These are phyloP conservation scores for Tetragonia tetragonoides DNA, from an alignment of 148 eudicot genomes.

Conservation along the genomic window DNA sequence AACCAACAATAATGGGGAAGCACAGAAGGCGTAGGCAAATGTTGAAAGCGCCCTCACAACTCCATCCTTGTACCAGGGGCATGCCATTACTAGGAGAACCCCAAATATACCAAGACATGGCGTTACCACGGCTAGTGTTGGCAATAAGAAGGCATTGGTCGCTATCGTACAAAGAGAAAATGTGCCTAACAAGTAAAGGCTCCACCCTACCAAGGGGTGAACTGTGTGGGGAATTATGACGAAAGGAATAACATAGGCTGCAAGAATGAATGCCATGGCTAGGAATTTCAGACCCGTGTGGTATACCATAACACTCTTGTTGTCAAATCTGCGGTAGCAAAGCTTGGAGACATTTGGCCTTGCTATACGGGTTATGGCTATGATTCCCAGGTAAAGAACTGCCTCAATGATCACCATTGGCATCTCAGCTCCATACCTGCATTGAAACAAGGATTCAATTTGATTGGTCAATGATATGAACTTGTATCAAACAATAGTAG, in stretches of 20 bases:
- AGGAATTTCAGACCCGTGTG: conserved; percentile 53
- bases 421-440: conserved; percentile 78
- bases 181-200: conserved; percentile 67
- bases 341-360: conserved; percentile 76
- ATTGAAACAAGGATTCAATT: background rate
- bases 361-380: conserved; percentile 66
- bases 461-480: background rate
- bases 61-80: conserved; percentile 76
- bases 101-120: conserved; percentile 75
- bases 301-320: conserved; percentile 48
- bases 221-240: conserved; percentile 68
- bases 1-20: conserved; percentile 59
- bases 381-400: conserved; percentile 59
- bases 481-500: background rate
- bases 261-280: conserved; percentile 56
- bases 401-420: conserved; percentile 59
- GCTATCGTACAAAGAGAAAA: conserved; percentile 56
- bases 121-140: conserved; percentile 51
- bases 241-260: conserved; percentile 67
- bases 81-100: conserved; percentile 70
- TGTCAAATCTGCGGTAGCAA: conserved; percentile 67
- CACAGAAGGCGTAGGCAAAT: conserved; percentile 64
- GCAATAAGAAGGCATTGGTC: conserved; percentile 62
- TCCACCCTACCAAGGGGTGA: conserved; percentile 92
- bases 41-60: conserved; percentile 61